These are phyloP conservation scores for Ophiostoma tasmaniense DNA, from an alignment of 2,329 filamentous ascomycete species.

Conservation along the genomic window DNA sequence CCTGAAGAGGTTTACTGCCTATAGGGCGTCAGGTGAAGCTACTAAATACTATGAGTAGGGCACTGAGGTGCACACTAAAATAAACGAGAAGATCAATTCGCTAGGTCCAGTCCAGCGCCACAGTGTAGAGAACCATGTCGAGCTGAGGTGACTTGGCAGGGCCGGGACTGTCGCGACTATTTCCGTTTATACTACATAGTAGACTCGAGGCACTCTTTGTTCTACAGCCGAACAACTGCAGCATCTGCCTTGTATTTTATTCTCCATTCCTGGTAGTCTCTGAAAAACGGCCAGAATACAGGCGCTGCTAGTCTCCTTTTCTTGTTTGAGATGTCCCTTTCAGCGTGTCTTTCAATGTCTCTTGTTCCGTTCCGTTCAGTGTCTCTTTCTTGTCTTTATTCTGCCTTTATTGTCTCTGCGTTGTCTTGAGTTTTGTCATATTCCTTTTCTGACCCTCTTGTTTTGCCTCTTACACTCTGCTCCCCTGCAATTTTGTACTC, in stretches of 20 bases:
- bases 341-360: neutral
- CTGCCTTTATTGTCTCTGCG: neutral
- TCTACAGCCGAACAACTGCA: neutral
- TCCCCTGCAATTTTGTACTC: neutral
- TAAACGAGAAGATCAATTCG: neutral
- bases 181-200: neutral
- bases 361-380: neutral
- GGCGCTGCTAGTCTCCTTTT: neutral
- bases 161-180: neutral
- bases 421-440: neutral
- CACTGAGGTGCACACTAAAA: neutral
- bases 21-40: too few species aligned
- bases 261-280: neutral
- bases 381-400: neutral
- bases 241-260: neutral
- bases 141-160: neutral
- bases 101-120: neutral
- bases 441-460: neutral
- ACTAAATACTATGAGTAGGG: too few species aligned
- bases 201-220: neutral
- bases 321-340: neutral
- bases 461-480: neutral
- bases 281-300: neutral
- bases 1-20: too few species aligned
- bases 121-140: neutral